Base-by-base conservation (phyloP, 1,284 basidiomycete genomes). In the Apiotrichum gamsii region DNA sequence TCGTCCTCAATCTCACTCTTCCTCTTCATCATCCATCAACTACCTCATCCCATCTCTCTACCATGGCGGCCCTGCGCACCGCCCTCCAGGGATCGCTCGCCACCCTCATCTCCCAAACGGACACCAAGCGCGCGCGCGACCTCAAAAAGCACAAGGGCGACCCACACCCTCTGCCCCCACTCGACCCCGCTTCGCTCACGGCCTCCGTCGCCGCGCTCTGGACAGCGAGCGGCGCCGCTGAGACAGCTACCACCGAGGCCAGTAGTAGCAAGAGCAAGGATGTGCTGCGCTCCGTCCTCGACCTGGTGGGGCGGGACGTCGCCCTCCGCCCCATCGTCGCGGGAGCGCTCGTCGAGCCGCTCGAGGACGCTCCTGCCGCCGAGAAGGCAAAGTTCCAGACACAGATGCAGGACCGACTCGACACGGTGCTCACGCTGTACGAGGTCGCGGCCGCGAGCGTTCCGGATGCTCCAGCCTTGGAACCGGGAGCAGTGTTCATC, bases 181-280 rank as follows among this genome's bases (percentile, higher is more conserved):
- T 41, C 33, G 33, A 40, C 16, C 4, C 40, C 20, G 13, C 32
- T 65, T 57, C 67, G 60, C 57, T 73, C 70, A 24, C 51, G 38
- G 32, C 56, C 60, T 14, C 44, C 45, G 64, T 74, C 58, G 61
- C 75, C 60, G 64, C 76, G 72, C 61, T 20, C 13, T 32, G 18
- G 32, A 6, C 23, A 4, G 14, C 5, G 25, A 28, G 25, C 25
- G 25, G 25, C 11, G 25, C 8, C 11, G 11, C 6, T 11, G 25
- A 28, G 25, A 28, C 8, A 6, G 25, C 11, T 11, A 28, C 25
- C 11, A 11, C 25, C 25, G 25, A 28, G 25, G 8, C 25, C 8
- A 28, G 25, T 11, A 6, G 8, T 6, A 28, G 25, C 25, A 28
- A 20, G 19, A 14, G 21, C 20, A 6, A 20, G 9, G 65, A 69